Base-by-base conservation (phyloP, 345 rosid species). In the Euphorbia pulcherrima region DNA sequence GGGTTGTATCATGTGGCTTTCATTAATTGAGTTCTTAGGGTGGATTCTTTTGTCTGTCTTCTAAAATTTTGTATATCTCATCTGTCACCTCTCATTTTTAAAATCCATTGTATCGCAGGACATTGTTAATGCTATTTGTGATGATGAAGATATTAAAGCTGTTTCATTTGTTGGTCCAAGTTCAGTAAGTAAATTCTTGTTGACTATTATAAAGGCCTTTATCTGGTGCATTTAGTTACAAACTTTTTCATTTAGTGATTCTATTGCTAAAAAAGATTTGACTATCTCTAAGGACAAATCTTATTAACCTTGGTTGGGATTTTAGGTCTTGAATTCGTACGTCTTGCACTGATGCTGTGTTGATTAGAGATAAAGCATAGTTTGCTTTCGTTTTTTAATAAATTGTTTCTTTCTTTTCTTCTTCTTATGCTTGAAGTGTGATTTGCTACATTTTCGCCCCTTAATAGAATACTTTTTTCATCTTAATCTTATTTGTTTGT, bases 81-180 rank as follows among this genome's bases (percentile, higher is more conserved):
- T 37, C 23, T 24, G 23, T 65, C 47, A 50, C 17, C 21, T 65
- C 60, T 72, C 39, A 20, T 57, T 35, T 39, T 64, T 41, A 46
- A 23, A 21, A 23, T 24, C 51, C 51, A 17, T 33, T 37, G 24
- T 37, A 51, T 63, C 12, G 69, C 85, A 84, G 87, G 87, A 84
- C 46, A 77, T 84, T 59, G 30, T 73, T 47, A 75, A 79, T 75
- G 66, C 73, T 50, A 81, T 84, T 65, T 84, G 80, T 26, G 85
- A 84, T 60, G 83, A 84, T 71, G 85, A 79, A 51, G 83, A 84
- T 60, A 75, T 84, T 65, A 81, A 81, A 71, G 82, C 87, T 60
- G 44, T 84, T 53, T 79, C 85, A 6, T 81, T 77, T 11, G 64
- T 71, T 60, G 85, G 83, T 63, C 73, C 80, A 33, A 71, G 70